These are phyloP conservation scores for Solanum piurae DNA, from an alignment of 257 asterid genomes.

Conservation along the genomic window DNA sequence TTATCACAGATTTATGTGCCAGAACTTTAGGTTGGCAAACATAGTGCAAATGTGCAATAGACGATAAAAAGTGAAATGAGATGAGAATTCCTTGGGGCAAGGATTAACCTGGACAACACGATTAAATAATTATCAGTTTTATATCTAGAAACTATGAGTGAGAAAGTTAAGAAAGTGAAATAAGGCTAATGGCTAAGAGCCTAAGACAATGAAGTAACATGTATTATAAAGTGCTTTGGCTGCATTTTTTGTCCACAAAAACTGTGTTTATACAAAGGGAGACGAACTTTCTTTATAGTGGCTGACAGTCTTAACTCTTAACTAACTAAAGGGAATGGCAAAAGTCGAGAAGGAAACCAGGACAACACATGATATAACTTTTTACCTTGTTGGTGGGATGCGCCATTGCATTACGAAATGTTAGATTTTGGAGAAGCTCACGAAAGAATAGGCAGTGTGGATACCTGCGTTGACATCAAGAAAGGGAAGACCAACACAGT, in stretches of 20 bases:
- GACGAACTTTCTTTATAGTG: neutral
- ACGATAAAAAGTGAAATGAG: neutral
- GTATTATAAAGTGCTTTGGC: neutral
- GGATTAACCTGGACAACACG: neutral
- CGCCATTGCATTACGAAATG: conserved; percentile 88
- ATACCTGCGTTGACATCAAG: conserved; percentile 38
- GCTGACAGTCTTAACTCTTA: neutral
- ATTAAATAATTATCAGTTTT: neutral
- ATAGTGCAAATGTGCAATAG: neutral
- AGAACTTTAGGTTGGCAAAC: neutral
- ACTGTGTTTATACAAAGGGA: neutral
- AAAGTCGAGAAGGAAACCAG: neutral
- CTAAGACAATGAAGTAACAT: neutral
- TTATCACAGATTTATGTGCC: neutral
- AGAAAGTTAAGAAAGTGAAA: neutral
- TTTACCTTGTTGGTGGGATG: conserved; percentile 89
- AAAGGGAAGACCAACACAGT: neutral
- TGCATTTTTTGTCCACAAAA: neutral
- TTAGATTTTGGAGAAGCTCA: conserved; percentile 76
- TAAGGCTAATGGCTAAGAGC: neutral
- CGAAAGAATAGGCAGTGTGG: conserved; percentile 94
- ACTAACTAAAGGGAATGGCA: neutral
- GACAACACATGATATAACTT: neutral
- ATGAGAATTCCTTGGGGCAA: neutral
- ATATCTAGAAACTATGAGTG: neutral